Evolutionary conservation across 495 filamentous ascomycete genomes (phyloP).

Genomic region (Penicillium diatomitis): DNA sequence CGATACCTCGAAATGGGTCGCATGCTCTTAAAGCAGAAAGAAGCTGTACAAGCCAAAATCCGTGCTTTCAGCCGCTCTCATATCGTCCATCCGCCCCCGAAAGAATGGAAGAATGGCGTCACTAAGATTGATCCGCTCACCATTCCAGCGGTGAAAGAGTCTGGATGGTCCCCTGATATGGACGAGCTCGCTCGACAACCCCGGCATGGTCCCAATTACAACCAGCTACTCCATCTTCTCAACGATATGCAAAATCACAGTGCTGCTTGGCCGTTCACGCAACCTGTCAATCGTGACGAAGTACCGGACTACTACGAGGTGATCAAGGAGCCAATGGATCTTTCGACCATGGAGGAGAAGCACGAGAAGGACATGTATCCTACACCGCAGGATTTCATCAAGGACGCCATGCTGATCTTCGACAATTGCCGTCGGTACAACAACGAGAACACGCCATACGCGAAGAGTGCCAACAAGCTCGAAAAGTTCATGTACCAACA

Average conservation of each 20-base stretch:
- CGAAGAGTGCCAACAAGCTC: conserved; percentile 88
- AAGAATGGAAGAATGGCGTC: conserved; percentile 67
- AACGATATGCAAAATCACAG: conserved; percentile 93
- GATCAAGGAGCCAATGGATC: conserved; percentile 96
- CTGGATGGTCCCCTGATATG: conserved; percentile 96
- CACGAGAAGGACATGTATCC: conserved; percentile 89
- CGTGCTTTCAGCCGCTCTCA: conserved; percentile 83
- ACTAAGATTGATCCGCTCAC: conserved; percentile 69
- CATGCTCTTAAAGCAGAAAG: conserved; percentile 96
- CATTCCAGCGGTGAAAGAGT: conserved; percentile 75
- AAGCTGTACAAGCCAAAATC: conserved; percentile 88
- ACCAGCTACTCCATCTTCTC: conserved; percentile 81
- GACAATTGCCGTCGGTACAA: conserved; percentile 95
- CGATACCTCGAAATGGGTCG: conserved; percentile 89
- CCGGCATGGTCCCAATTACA: conserved; percentile 95
- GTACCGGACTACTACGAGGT: conserved; percentile 97
- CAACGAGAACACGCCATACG: conserved; percentile 89
- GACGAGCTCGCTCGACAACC: conserved; percentile 92
- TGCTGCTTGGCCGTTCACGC: conserved; percentile 86
- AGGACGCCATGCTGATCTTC: conserved; percentile 84
- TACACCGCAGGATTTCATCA: conserved; percentile 86
- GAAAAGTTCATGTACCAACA: conserved; percentile 97
- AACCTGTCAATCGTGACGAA: conserved; percentile 90
- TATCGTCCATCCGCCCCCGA: conserved; percentile 75
- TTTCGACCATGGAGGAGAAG: conserved; percentile 91